Conservation (phyloP, 2,329 filamentous ascomycete species). For the Xylaria sp. region DNA sequence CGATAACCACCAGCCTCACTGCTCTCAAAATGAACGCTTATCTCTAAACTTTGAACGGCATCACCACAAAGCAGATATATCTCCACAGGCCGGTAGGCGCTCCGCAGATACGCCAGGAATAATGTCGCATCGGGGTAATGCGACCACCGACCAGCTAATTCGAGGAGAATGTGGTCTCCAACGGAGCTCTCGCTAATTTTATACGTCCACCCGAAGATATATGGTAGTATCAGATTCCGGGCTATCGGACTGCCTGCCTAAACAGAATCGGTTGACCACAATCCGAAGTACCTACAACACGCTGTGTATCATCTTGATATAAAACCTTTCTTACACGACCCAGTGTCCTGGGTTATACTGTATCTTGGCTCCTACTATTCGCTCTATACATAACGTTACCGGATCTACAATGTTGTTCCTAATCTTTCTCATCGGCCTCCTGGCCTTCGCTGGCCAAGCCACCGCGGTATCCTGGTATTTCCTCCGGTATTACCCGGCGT, state of each 20-base stretch:
- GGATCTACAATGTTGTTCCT: conserved; percentile 32
- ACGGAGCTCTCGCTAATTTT: background rate
- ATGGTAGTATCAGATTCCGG: background rate
- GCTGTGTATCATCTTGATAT: background rate
- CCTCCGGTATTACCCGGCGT: conserved; percentile 48
- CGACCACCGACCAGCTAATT: conserved; percentile 27
- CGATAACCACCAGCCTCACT: background rate
- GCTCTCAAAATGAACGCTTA: background rate
- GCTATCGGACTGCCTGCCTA: conserved; percentile 23
- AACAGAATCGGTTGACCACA: conserved; percentile 30
- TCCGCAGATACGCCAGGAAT: background rate
- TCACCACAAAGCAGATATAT: background rate
- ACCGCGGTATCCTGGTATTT: conserved; percentile 50
- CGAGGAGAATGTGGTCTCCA: conserved; percentile 34
- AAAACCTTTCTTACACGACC: conserved; percentile 2
- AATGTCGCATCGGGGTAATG: conserved; percentile 17
- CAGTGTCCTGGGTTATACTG: conserved; percentile 2
- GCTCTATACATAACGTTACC: background rate
- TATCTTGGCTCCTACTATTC: background rate
- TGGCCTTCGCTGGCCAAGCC: conserved; percentile 44
- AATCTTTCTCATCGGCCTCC: conserved; percentile 38
- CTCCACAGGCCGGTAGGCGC: background rate
- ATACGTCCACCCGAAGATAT: background rate
- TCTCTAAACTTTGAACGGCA: background rate
- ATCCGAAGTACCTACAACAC: conserved; percentile 4